These are phyloP conservation scores for Cercospora janseana DNA, from an alignment of 2,329 filamentous ascomycete species.

Conservation along the genomic window DNA sequence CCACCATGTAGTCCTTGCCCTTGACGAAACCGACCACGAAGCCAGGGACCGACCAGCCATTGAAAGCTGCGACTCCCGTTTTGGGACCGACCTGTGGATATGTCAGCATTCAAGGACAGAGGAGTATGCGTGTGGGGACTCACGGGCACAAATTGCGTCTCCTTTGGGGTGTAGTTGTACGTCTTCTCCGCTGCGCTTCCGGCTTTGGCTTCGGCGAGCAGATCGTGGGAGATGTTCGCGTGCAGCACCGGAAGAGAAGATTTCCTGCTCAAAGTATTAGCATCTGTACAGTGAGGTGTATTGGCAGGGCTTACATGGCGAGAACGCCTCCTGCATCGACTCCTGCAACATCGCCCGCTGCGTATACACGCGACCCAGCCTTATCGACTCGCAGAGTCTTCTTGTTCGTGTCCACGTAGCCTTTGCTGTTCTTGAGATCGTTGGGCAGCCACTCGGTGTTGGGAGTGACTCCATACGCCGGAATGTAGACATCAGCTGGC, in stretches of 20 bases:
- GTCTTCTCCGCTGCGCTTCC: conserved; percentile 30
- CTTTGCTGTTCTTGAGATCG: conserved; percentile 43
- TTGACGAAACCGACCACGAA: conserved; percentile 38
- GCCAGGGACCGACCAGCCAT: conserved; percentile 36
- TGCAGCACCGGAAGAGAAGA: conserved; percentile 42
- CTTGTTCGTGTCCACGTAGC: conserved; percentile 51
- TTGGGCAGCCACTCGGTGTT: conserved; percentile 54
- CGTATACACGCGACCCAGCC: conserved; percentile 49
- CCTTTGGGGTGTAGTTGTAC: conserved; percentile 32
- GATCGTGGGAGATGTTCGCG: conserved; percentile 50
- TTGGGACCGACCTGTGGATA: conserved; percentile 26
- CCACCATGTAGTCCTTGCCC: conserved; percentile 40
- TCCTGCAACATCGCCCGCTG: conserved; percentile 48
- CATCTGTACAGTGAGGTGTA: not conserved
- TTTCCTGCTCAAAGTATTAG: conserved; percentile 18
- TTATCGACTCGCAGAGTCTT: conserved; percentile 47
- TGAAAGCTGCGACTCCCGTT: conserved; percentile 40
- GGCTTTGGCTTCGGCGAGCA: conserved; percentile 38
- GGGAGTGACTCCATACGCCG: conserved; percentile 52
- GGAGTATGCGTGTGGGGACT: conserved; percentile 17
- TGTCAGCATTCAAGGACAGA: conserved; percentile 21
- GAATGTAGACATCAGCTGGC: conserved; percentile 54
- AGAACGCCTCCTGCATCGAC: conserved; percentile 45
- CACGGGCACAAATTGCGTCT: conserved; percentile 33
- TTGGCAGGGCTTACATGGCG: conserved; percentile 36